Evolutionary conservation across 805 yeast genomes (phyloP), one percentile per base, ranked within the genome.

Genomic region (Zygosaccharomyces siamensis): DNA sequence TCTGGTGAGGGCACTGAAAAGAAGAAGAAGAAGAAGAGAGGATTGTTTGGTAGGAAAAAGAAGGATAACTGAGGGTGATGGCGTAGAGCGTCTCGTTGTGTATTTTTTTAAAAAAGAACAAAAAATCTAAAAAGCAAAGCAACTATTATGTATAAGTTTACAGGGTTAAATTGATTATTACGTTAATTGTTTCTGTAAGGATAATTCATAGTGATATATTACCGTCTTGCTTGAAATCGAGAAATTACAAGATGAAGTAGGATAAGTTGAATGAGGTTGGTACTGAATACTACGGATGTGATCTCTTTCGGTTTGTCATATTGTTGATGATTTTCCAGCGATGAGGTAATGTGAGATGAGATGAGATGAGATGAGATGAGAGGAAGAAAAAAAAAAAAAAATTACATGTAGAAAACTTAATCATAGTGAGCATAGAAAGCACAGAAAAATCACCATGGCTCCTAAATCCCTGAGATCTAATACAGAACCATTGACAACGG

Each of bases 11-110:
- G 49, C 12, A 66, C 62, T 28, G 60, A 71, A 64, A 71, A 72
- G 61, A 76, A 78, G 72, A 84, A 86, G 72, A 84, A 86, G 79
- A 82, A 84, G 79, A 87, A 85, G 79, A 77, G 79, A 58, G 89
- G 93, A 4, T 68, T 88, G 42, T 89, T 92, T 63, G 89, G 96
- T 46, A 77, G 84, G 61, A 81, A 80, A 76, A 80, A 80, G 72
- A 69, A 72, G 57, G 54, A 55, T 38, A 46, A 41, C 44, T 41
- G 24, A 30, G 14, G 7, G 10, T 14, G 33, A 14, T 30, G 44
- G 16, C 44, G 44, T 41, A 33, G 44, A 41, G 44, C 44, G 44
- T 41, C 44, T 14, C 11, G 16, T 5, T 16, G 14, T 12, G 20
- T 32, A 32, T 32, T n/a, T n/a, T n/a, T n/a, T 32, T 5, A n/a